A percentile compares a stretch with the other conserved stretches of the same genome.
phyloP scores from a whole-genome alignment of 2,329 filamentous ascomycete species.

The Canariomyces notabilis region DNA sequence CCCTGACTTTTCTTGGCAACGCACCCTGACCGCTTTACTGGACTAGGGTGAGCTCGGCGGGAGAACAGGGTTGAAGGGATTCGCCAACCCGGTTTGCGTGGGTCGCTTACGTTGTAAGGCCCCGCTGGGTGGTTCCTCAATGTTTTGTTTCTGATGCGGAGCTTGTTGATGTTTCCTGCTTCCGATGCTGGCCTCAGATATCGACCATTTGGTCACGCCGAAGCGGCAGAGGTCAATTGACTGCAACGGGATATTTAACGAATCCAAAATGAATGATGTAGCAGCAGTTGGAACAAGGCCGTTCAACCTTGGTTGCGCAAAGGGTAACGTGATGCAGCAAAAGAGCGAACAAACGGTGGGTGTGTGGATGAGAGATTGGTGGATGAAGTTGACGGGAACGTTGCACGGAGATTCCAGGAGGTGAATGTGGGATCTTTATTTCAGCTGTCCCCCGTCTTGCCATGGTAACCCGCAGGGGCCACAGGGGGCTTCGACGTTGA shows the following conservation, averaged over 20 bases:
- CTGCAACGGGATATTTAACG: not conserved
- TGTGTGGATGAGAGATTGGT: not conserved
- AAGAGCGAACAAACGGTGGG: too few relatives aligned
- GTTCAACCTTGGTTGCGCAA: too few relatives aligned
- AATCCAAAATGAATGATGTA: too few relatives aligned
- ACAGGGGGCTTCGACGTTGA: too few relatives aligned
- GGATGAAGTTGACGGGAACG: not conserved
- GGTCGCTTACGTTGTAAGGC: conserved; percentile 2
- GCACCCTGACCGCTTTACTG: conserved; percentile 15
- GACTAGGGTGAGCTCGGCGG: conserved; percentile 7
- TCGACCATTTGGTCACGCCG: not conserved
- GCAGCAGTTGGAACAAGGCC: too few relatives aligned
- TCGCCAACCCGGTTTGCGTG: conserved; percentile 6
- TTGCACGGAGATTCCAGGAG: conserved; percentile 9
- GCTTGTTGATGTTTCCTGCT: conserved; percentile 2
- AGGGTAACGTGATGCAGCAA: too few relatives aligned
- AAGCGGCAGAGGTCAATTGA: not conserved
- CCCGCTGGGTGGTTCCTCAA: not conserved
- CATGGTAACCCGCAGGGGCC: conserved; percentile 22
- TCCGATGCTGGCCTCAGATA: not conserved
- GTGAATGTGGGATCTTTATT: conserved; percentile 5
- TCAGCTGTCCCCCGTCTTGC: conserved; percentile 8
- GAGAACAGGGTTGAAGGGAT: conserved; percentile 4
- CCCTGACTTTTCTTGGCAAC: conserved; percentile 24
- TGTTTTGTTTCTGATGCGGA: not conserved